Base-by-base conservation (phyloP, 1,284 basidiomycete species). In the Paramarasmius palmivorus region DNA sequence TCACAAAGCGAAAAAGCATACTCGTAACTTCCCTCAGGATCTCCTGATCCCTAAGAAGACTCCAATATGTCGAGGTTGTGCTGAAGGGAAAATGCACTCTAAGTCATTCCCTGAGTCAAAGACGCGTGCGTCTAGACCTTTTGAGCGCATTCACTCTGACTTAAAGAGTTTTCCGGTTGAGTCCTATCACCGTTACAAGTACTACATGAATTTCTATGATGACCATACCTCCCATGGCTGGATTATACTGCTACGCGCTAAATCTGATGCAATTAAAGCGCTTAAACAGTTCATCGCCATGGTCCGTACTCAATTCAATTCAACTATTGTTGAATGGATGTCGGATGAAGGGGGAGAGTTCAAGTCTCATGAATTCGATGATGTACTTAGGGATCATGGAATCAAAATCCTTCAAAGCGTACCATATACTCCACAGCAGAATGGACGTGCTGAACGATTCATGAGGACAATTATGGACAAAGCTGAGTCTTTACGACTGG, bases 171-270 rank as follows among this genome's bases (percentile, higher is more conserved):
- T 59, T 19, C 59, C 64, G 2, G 41, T 57, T 1, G 8, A 41
- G 8, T 66, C 59, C 2, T 66, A 67, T 49, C 6, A 44, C 3
- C 55, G 53, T 19, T 64, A 59, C 50, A 62, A 62, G 29, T 70
- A 67, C 48, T 52, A 53, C 15, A 57, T 70, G 7, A 60, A 62
- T 0, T 62, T 73, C 35, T 37, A 70, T 8, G 65, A 73, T 57
- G 65, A 71, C 45, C 59, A 57, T 48, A 57, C 65, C 6, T 62
- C 61, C 7, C 51, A 59, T 45, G 49, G 38, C 46, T 55, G 51
- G 55, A 53, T 47, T 2, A 45, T 47, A 35, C 53, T 32, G 7
- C 42, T 51, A 35, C 7, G 14, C 4, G 20, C 23, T 7, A 55
- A 55, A 23, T 55, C 54, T 23, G 50, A 57, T n/a, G 42, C 47